phyloP scores from a whole-genome alignment of 1,139 yeast genomes.

The Kodamaea derodonti region DNA sequence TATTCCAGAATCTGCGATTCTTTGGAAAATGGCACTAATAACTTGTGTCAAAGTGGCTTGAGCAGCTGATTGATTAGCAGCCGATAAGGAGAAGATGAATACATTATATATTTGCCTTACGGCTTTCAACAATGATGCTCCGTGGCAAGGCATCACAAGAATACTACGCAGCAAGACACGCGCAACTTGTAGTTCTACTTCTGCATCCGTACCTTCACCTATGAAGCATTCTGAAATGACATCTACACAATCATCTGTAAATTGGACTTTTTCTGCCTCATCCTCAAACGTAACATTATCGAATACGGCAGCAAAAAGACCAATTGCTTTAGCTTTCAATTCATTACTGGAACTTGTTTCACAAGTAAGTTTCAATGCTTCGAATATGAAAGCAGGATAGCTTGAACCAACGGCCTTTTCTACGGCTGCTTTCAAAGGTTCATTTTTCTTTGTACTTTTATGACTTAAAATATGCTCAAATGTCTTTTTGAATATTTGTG shows the following conservation, averaged over 20 bases:
- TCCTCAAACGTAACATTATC: constrained; percentile 42
- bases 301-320: constrained; percentile 43
- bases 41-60: constrained; percentile 94
- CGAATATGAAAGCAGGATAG: constrained; percentile 36
- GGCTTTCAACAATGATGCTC: constrained; percentile 83
- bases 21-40: constrained; percentile 77
- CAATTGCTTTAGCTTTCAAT: constrained; percentile 39
- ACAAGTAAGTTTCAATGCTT: constrained; percentile 40
- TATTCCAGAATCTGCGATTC: constrained; percentile 45
- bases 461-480: constrained; percentile 32
- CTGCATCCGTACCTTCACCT: constrained; percentile 88
- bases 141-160: constrained; percentile 82
- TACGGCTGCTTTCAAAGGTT: constrained; percentile 25
- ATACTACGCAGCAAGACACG: constrained; percentile 89
- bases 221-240: constrained; percentile 83
- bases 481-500: constrained; percentile 36
- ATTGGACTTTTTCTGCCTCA: constrained; percentile 41
- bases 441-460: constrained; percentile 43
- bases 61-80: constrained; percentile 88
- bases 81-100: constrained; percentile 75
- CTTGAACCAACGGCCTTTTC: constrained; percentile 37
- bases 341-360: constrained; percentile 27
- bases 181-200: constrained; percentile 85
- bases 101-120: constrained; percentile 91
- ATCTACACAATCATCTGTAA: constrained; percentile 82